Evolutionary conservation across 352 stramenopile genomes (phyloP).

Genomic region (Bremia lactucae): DNA sequence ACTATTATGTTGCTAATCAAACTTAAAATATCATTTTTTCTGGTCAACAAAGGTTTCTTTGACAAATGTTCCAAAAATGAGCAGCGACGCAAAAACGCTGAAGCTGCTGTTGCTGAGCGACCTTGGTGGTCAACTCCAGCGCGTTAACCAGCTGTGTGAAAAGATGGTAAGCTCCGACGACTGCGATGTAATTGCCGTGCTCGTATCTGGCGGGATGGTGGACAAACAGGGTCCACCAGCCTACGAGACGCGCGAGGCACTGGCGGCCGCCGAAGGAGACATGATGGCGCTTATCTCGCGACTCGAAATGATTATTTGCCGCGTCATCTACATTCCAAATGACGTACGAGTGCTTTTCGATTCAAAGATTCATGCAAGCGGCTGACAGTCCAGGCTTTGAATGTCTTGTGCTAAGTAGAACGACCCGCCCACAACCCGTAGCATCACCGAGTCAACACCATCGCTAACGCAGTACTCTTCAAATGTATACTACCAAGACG

Average conservation of each 20-base stretch:
- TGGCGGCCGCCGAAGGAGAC: constrained; percentile 73
- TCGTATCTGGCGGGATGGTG: constrained; percentile 63
- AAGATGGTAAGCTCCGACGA: constrained; percentile 54
- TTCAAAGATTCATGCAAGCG: background rate
- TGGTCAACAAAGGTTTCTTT: too few relatives aligned
- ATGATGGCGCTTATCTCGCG: constrained; percentile 84
- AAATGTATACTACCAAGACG: constrained; percentile 53
- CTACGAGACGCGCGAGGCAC: constrained; percentile 46
- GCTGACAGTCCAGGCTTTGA: constrained; percentile 7
- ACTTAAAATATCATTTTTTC: too few relatives aligned
- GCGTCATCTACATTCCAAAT: constrained; percentile 70
- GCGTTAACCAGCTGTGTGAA: constrained; percentile 74
- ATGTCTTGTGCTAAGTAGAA: constrained; percentile 26
- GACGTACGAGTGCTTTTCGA: constrained; percentile 25
- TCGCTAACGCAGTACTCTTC: constrained; percentile 76
- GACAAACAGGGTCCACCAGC: constrained; percentile 26
- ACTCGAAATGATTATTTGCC: constrained; percentile 81
- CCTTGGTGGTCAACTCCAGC: constrained; percentile 44
- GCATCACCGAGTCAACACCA: constrained; percentile 30
- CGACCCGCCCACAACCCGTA: constrained; percentile 68
- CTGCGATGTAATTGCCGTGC: constrained; percentile 58
- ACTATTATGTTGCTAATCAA: constrained; percentile 15
- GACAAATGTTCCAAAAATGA: too few relatives aligned
- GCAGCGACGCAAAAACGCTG: constrained; percentile 21
- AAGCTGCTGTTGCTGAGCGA: constrained; percentile 75